Evolutionary conservation across 2,329 filamentous ascomycete genomes (phyloP).

Genomic region (Trichoderma sp.): DNA sequence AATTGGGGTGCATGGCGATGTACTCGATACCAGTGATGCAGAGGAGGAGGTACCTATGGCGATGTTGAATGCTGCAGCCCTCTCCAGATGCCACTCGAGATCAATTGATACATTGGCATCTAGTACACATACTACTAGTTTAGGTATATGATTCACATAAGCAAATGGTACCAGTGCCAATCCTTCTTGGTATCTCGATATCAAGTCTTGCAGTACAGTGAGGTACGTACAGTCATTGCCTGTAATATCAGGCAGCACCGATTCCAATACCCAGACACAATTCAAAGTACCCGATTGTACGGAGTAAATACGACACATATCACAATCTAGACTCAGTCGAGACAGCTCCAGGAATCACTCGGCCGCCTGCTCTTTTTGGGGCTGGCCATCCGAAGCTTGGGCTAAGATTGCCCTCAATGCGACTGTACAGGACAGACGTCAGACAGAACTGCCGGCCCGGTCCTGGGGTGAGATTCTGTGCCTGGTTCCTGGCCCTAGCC

Average conservation of each 20-base stretch:
- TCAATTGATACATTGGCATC: not conserved
- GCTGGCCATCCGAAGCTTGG: constrained; percentile 9
- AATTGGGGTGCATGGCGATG: not conserved
- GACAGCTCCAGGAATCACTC: not conserved
- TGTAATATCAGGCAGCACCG: not conserved
- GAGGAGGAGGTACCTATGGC: not conserved
- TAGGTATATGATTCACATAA: not conserved
- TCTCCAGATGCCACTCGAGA: not conserved
- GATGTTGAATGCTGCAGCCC: not conserved
- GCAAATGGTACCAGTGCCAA: not conserved
- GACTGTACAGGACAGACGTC: not conserved
- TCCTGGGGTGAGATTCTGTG: constrained; percentile 3
- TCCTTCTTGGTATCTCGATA: not conserved
- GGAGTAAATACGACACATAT: not conserved
- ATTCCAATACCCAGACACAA: not conserved
- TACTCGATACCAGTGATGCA: not conserved
- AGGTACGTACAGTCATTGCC: not conserved
- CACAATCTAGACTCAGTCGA: not conserved
- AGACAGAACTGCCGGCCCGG: not conserved
- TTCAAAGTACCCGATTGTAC: not conserved
- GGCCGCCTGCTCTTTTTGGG: constrained; percentile 18
- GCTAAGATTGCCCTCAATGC: not conserved
- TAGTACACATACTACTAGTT: not conserved
- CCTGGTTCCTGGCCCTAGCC: constrained; percentile 13
- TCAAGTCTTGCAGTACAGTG: not conserved